Percentiles rank a stretch among this genome's conserved stretches.
phyloP scores from a whole-genome alignment of 108 stramenopile genomes.

The Schizochytrium sp. region DNA sequence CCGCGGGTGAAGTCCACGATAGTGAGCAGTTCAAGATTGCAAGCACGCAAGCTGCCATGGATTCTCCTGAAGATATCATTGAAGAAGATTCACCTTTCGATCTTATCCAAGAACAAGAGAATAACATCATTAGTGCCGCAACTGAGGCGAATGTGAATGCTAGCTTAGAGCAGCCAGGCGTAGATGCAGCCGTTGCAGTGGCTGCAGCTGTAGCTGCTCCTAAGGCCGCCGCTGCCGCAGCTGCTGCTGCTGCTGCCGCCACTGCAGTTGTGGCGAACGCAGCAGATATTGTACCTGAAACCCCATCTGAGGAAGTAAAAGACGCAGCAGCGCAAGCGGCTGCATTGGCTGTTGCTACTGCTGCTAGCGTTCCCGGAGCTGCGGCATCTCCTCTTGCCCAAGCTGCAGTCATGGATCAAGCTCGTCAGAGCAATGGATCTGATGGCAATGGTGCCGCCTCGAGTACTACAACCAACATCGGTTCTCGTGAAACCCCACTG shows the following conservation, averaged over 20 bases:
- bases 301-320: too few relatives aligned
- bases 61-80: background rate
- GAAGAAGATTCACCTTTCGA: background rate
- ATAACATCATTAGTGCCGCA: background rate
- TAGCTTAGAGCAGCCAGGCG: background rate
- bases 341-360: background rate
- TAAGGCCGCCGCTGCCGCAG: background rate
- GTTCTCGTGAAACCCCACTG: background rate
- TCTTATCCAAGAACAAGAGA: background rate
- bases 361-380: background rate
- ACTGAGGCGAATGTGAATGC: background rate
- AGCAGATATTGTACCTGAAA: background rate
- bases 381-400: background rate
- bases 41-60: background rate
- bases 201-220: background rate
- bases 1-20: background rate
- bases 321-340: background rate
- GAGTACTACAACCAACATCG: background rate
- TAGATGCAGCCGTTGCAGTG: background rate
- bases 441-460: background rate
- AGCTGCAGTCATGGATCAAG: slow-evolving; percentile 2
- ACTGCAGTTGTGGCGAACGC: background rate
- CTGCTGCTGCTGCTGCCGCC: background rate
- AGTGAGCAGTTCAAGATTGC: background rate
- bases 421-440: background rate